These are phyloP conservation scores for Podospora didyma DNA, from an alignment of 495 filamentous ascomycete species.

Conservation along the genomic window DNA sequence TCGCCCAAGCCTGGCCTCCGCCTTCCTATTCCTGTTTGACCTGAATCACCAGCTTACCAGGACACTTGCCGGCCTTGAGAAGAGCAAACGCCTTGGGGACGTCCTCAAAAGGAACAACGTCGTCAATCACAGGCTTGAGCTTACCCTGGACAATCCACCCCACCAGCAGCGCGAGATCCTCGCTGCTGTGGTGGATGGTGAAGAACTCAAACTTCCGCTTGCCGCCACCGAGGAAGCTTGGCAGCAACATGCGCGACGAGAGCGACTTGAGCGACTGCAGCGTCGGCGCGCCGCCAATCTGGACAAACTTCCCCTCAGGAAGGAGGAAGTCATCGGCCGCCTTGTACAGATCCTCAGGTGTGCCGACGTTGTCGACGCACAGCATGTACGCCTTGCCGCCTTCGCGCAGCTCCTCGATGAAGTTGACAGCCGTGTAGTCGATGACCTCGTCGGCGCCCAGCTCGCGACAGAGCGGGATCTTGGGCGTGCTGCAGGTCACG, in stretches of 20 bases:
- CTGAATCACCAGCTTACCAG: conserved; percentile 60
- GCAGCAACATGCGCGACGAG: conserved; percentile 35
- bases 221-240: conserved; percentile 61
- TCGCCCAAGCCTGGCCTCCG: no score
- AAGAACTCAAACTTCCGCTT: conserved; percentile 51
- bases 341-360: conserved; percentile 49
- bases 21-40: not conserved
- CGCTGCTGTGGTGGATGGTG: conserved; percentile 25
- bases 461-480: conserved; percentile 51
- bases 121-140: conserved; percentile 54
- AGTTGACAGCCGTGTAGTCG: conserved; percentile 58
- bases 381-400: conserved; percentile 52
- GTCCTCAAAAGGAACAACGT: conserved; percentile 52
- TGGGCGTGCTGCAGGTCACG: conserved; percentile 54
- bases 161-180: conserved; percentile 34
- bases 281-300: conserved; percentile 44
- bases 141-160: conserved; percentile 52
- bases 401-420: conserved; percentile 44
- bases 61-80: conserved; percentile 51
- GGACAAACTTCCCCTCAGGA: conserved; percentile 51
- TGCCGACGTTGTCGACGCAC: conserved; percentile 60
- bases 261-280: conserved; percentile 17
- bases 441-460: conserved; percentile 67
- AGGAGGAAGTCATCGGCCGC: conserved; percentile 53
- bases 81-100: conserved; percentile 52